Evolutionary conservation across 2,329 filamentous ascomycete species (phyloP).

Genomic region (Mycosphaerella arachidis): DNA sequence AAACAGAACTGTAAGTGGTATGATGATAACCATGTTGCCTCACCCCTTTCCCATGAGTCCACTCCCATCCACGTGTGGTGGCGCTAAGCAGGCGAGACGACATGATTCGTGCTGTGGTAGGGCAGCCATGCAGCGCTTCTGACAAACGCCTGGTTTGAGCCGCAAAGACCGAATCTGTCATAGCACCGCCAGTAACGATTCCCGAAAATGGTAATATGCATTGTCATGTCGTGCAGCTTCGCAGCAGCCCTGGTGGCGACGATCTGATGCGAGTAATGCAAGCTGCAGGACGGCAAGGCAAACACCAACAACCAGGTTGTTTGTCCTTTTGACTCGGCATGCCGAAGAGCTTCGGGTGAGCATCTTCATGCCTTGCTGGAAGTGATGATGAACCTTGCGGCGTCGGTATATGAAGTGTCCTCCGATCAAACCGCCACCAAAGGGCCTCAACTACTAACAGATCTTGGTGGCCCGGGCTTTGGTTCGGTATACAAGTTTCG

Average conservation of each 20-base stretch:
- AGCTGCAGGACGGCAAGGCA: not conserved
- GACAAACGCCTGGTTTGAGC: not conserved
- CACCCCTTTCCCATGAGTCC: not conserved
- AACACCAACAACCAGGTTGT: not conserved
- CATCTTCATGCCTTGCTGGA: not conserved
- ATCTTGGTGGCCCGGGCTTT: too few species aligned
- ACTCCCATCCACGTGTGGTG: not conserved
- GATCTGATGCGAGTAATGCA: not conserved
- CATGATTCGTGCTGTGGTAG: not conserved
- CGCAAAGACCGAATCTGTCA: not conserved
- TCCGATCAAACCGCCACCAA: too few species aligned
- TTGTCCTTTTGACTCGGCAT: not conserved
- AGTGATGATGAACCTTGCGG: not conserved
- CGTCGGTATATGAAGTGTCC: too few species aligned
- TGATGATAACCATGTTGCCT: too few species aligned
- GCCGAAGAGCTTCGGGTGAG: not conserved
- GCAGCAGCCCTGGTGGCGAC: not conserved
- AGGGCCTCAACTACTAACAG: too few species aligned
- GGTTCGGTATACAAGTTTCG: too few species aligned
- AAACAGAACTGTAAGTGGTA: too few species aligned
- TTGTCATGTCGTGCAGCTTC: not conserved
- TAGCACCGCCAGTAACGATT: not conserved
- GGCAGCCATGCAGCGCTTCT: not conserved
- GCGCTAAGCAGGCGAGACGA: not conserved
- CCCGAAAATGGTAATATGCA: not conserved